These are phyloP conservation scores for Tilletiopsis washingtonensis DNA, from an alignment of 1,284 basidiomycete genomes.

Conservation along the genomic window DNA sequence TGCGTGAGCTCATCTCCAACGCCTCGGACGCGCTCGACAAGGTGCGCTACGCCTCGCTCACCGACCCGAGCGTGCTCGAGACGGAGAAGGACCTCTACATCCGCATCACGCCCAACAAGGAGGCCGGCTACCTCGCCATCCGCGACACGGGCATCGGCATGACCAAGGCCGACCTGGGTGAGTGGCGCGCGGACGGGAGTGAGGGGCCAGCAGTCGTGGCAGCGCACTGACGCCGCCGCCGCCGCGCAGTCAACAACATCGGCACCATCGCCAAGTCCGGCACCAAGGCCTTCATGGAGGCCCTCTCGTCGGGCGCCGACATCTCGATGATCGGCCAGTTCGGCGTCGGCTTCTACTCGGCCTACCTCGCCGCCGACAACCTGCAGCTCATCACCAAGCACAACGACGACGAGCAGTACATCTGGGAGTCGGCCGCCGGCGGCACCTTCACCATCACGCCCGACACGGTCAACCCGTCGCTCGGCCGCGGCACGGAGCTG, in stretches of 20 bases:
- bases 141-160: conserved; percentile 94
- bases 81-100: conserved; percentile 46
- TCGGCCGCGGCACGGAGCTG: conserved; percentile 92
- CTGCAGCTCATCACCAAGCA: conserved; percentile 99
- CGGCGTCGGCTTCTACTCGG: conserved; percentile 99
- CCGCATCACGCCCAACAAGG: conserved; percentile 63
- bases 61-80: conserved; percentile 44
- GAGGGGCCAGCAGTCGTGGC: neutral
- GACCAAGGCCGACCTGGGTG: conserved; percentile 45
- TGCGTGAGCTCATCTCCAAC: conserved; percentile 47
- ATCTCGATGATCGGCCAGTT: conserved; percentile 61
- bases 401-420: conserved; percentile 99
- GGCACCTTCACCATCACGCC: conserved; percentile 98
- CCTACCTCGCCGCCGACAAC: conserved; percentile 95
- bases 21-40: conserved; percentile 47
- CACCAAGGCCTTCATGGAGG: conserved; percentile 84
- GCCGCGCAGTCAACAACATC: conserved; percentile 83
- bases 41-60: conserved; percentile 45
- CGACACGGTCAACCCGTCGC: conserved; percentile 77
- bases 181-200: neutral
- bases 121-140: conserved; percentile 83
- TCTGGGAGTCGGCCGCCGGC: conserved; percentile 99
- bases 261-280: conserved; percentile 99
- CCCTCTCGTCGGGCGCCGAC: conserved; percentile 80
- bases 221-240: neutral